Conservation (phyloP, 306 rosid genomes). For the Prinsepia uniflora region DNA sequence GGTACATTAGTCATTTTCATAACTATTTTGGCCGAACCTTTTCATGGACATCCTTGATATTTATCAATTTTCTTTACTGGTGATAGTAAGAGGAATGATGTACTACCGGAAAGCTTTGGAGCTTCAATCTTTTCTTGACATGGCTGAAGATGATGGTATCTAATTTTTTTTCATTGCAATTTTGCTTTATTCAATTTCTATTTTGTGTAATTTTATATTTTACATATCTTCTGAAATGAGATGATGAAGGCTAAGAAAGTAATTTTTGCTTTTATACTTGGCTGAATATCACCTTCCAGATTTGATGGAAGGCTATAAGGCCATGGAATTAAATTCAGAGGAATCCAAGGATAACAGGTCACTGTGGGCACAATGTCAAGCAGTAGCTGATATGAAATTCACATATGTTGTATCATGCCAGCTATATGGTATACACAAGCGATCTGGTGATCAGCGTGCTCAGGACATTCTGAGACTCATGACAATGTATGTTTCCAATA, state of each 20-base stretch:
- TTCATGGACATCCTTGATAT: background rate
- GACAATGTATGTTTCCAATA: constrained; percentile 55
- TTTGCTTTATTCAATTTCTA: background rate
- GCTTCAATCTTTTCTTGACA: constrained; percentile 96
- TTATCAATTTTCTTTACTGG: constrained; percentile 24
- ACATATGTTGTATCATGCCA: constrained; percentile 97
- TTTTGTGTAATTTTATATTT: constrained; percentile 1
- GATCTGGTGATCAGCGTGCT: constrained; percentile 81
- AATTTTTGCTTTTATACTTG: background rate
- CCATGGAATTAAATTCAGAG: constrained; percentile 73
- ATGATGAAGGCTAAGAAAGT: background rate
- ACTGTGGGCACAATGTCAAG: constrained; percentile 89
- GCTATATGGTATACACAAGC: constrained; percentile 85
- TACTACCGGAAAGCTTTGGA: constrained; percentile 93
- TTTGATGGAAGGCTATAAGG: constrained; percentile 96
- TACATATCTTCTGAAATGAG: background rate
- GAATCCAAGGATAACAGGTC: constrained; percentile 80
- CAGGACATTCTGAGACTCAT: constrained; percentile 85
- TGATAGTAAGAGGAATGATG: constrained; percentile 95
- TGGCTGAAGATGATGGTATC: constrained; percentile 87
- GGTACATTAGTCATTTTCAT: constrained; percentile 28
- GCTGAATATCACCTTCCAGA: constrained; percentile 42
- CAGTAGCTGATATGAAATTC: constrained; percentile 94
- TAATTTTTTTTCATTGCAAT: constrained; percentile 12
- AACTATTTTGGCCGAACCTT: background rate